Conservation (phyloP, 495 filamentous ascomycete genomes). For the Baudoinia panamericana region DNA sequence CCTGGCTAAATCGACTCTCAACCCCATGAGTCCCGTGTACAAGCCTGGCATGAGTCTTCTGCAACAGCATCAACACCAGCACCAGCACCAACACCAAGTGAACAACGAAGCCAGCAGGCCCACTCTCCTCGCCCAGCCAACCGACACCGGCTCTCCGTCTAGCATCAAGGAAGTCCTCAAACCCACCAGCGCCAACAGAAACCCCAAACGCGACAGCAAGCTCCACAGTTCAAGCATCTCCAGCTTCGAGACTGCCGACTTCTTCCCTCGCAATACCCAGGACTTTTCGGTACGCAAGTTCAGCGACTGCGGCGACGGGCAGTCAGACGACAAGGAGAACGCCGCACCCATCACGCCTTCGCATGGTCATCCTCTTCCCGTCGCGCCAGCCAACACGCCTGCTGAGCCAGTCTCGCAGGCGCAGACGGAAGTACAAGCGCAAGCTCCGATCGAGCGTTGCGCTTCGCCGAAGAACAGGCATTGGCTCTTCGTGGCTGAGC, state of each 20-base stretch:
- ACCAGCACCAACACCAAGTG: too few relatives aligned
- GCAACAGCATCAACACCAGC: background rate
- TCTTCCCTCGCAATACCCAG: slow-evolving; percentile 30
- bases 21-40: slow-evolving; percentile 29
- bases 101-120: slow-evolving; percentile 1
- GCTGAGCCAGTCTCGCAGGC: slow-evolving; percentile 12
- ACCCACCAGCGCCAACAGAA: slow-evolving; percentile 6
- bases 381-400: slow-evolving; percentile 11
- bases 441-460: too few relatives aligned
- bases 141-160: slow-evolving; percentile 2
- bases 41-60: slow-evolving; percentile 20
- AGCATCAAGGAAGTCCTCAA: background rate
- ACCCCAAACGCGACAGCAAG: slow-evolving; percentile 11
- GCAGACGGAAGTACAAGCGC: slow-evolving; percentile 19
- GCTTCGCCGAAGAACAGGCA: slow-evolving; percentile 4
- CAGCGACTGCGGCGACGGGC: background rate
- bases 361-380: slow-evolving; percentile 1
- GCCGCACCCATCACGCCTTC: slow-evolving; percentile 5
- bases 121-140: slow-evolving; percentile 16
- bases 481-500: background rate
- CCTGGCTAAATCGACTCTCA: slow-evolving; percentile 16
- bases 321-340: slow-evolving; percentile 15
- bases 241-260: slow-evolving; percentile 30
- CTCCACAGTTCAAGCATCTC: slow-evolving; percentile 25
- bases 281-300: slow-evolving; percentile 27